Percentiles rank a stretch among this genome's conserved stretches.
phyloP scores from a whole-genome alignment of 805 yeast genomes.

The Wickerhamiella spandovensis region DNA sequence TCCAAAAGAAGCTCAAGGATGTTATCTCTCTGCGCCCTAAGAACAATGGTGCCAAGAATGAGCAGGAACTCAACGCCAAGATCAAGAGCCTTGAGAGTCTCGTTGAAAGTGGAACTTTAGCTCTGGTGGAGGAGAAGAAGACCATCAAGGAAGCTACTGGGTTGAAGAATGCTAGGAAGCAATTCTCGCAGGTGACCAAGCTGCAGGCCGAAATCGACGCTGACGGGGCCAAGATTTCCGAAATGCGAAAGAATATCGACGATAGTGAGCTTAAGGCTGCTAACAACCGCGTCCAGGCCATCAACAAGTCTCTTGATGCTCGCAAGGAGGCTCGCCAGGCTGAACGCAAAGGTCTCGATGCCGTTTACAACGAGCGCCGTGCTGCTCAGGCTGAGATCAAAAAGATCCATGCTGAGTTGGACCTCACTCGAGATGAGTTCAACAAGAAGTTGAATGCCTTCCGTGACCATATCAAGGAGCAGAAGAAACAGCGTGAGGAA shows the following conservation, averaged over 20 bases:
- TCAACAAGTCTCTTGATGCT: constrained; percentile 54
- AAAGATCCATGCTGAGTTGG: constrained; percentile 42
- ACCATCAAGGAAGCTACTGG: constrained; percentile 72
- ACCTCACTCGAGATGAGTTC: constrained; percentile 42
- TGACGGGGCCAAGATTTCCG: constrained; percentile 63
- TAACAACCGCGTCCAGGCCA: constrained; percentile 55
- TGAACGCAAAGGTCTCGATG: constrained; percentile 55
- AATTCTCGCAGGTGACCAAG: constrained; percentile 57
- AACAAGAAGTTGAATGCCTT: constrained; percentile 59
- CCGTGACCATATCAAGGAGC: constrained; percentile 56
- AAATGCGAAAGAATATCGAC: constrained; percentile 54
- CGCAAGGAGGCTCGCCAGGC: constrained; percentile 54
- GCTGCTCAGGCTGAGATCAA: constrained; percentile 54
- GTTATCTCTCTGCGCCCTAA: constrained; percentile 60
- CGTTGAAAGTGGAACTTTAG: constrained; percentile 65
- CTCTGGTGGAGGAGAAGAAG: constrained; percentile 84
- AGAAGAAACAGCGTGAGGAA: constrained; percentile 61
- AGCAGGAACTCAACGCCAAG: constrained; percentile 26
- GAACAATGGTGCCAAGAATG: constrained; percentile 42
- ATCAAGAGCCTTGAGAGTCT: constrained; percentile 44
- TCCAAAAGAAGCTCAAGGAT: constrained; percentile 66
- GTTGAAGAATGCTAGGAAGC: constrained; percentile 69
- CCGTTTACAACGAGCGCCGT: constrained; percentile 33
- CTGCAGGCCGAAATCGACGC: constrained; percentile 68
- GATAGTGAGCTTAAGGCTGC: constrained; percentile 44